Conservation (phyloP, 169 alveolate species). For the Plasmodium vinckei region DNA sequence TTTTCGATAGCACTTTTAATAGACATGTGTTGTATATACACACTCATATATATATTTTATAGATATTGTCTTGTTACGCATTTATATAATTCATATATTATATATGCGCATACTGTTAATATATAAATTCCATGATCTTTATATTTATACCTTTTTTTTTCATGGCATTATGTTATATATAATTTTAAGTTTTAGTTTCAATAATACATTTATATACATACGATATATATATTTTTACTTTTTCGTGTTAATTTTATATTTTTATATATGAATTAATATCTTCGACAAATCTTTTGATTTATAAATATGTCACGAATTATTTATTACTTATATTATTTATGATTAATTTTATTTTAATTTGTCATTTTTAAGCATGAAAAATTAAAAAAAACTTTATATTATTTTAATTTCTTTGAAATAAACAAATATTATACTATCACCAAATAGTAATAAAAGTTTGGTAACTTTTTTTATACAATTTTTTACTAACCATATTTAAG, state of each 20-base stretch:
- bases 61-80: not conserved
- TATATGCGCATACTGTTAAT: not conserved
- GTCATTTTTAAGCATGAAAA: not conserved
- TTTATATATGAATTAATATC: constrained; percentile 6
- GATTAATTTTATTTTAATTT: constrained; percentile 12
- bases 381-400: not conserved
- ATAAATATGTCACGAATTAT: not conserved
- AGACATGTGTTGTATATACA: not conserved
- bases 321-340: constrained; percentile 3
- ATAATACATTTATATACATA: constrained; percentile 21
- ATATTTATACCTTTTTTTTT: not conserved
- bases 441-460: no score
- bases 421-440: no score
- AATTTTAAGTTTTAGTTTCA: constrained; percentile 75
- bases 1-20: constrained; percentile 6
- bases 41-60: not conserved
- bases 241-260: constrained; percentile 19
- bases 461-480: no score
- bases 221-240: constrained; percentile 3
- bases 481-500: no score
- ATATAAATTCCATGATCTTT: not conserved
- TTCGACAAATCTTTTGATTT: constrained; percentile 3
- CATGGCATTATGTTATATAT: not conserved
- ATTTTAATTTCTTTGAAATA: no score
- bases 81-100: not conserved